Conservation (phyloP, 495 filamentous ascomycete species). For the Gamarada debralockiae region DNA sequence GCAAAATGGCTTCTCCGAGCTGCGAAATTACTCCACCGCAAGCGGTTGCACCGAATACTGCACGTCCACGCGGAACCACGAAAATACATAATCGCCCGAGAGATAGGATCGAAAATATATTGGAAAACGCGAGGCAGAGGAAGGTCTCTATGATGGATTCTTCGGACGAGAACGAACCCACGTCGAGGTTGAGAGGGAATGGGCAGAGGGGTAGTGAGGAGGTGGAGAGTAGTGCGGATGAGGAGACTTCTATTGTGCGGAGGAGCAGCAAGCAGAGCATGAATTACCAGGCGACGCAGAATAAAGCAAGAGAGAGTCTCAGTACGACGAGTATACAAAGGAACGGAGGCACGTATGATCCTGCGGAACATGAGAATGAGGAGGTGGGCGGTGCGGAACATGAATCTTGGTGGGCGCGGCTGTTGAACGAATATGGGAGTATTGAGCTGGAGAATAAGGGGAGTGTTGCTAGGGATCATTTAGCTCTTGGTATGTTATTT, state of each 20-base stretch:
- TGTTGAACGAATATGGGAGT: constrained; percentile 68
- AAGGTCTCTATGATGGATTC: constrained; percentile 4
- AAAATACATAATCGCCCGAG: constrained; percentile 1
- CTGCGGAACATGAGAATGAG: constrained; percentile 1
- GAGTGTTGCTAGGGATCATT: constrained; percentile 89
- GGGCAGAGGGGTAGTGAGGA: not conserved
- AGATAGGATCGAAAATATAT: constrained; percentile 16
- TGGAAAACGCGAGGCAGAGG: constrained; percentile 15
- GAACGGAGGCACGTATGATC: constrained; percentile 2
- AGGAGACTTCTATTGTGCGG: constrained; percentile 19
- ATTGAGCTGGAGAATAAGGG: constrained; percentile 96
- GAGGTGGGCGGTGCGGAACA: constrained; percentile 19
- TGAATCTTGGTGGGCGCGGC: constrained; percentile 45
- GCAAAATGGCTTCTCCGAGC: not conserved
- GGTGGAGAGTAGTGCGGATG: constrained; percentile 24
- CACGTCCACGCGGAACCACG: no score
- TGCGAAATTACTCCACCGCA: not conserved
- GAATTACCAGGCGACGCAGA: constrained; percentile 20
- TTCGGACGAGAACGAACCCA: not conserved
- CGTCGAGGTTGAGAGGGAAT: not conserved
- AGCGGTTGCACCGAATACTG: not conserved
- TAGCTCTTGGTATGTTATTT: constrained; percentile 72
- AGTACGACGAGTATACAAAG: constrained; percentile 17
- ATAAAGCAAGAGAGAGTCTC: not conserved
- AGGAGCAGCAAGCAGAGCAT: constrained; percentile 5